Conservation (phyloP, 257 asterid genomes). For the Galeopsis tetrahit region DNA sequence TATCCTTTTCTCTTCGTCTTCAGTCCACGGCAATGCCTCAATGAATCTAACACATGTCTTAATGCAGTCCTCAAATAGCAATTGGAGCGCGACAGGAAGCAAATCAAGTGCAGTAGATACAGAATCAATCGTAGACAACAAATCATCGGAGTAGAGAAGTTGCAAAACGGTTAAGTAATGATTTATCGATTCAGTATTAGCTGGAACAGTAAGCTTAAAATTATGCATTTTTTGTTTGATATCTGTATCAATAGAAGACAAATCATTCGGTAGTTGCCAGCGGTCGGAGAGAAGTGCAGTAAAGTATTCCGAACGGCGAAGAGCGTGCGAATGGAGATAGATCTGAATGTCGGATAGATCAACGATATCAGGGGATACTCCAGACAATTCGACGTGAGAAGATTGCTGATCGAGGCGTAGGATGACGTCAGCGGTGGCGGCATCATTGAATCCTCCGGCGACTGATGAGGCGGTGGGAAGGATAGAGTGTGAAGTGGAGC, state of each 20-base stretch:
- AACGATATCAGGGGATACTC: constrained; percentile 33
- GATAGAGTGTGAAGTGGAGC: constrained; percentile 46
- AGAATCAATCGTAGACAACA: constrained; percentile 43
- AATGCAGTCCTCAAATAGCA: constrained; percentile 84
- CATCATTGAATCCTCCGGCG: constrained; percentile 59
- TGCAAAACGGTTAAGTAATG: constrained; percentile 53
- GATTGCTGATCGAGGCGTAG: constrained; percentile 56
- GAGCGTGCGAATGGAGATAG: constrained; percentile 65
- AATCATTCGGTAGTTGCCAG: constrained; percentile 54
- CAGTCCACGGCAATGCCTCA: constrained; percentile 94
- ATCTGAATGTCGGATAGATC: constrained; percentile 55
- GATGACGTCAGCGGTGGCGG: constrained; percentile 64
- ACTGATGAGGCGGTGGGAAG: constrained; percentile 31
- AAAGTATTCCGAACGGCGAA: constrained; percentile 68
- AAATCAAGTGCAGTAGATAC: constrained; percentile 53
- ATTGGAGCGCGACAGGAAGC: constrained; percentile 69
- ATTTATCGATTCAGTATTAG: constrained; percentile 47
- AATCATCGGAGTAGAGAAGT: constrained; percentile 64
- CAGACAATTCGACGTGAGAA: constrained; percentile 30
- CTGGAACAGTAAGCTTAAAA: constrained; percentile 51
- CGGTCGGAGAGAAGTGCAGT: constrained; percentile 70
- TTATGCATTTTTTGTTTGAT: constrained; percentile 35
- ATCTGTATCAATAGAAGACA: constrained; percentile 29
- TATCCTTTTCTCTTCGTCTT: constrained; percentile 72
- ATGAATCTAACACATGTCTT: constrained; percentile 71